Evolutionary conservation across 768 basidiomycete species (phyloP).

Genomic region (Mrakia frigida): DNA sequence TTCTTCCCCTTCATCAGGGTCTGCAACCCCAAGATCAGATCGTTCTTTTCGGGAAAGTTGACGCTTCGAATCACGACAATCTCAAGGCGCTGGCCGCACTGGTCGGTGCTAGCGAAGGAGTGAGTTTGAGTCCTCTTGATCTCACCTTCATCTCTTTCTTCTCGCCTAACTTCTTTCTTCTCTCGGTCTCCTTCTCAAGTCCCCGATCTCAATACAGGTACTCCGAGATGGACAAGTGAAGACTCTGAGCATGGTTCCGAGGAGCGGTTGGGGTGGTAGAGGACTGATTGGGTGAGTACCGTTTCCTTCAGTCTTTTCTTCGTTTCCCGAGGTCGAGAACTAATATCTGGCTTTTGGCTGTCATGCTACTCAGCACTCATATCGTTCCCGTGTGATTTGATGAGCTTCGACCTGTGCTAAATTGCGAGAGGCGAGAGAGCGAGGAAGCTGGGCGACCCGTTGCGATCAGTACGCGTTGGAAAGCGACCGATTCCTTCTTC

Average conservation of each 20-base stretch:
- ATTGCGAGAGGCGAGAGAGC: background rate
- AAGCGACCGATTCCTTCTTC: too few species aligned
- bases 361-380: background rate
- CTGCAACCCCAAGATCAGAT: slow-evolving; percentile 22
- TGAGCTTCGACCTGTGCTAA: background rate
- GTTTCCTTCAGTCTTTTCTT: background rate
- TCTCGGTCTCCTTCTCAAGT: background rate
- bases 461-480: too few species aligned
- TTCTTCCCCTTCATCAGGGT: slow-evolving; percentile 4
- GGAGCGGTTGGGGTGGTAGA: slow-evolving; percentile 30
- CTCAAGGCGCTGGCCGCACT: slow-evolving; percentile 25
- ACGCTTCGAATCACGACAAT: slow-evolving; percentile 4
- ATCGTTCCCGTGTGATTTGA: slow-evolving; percentile 19
- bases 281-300: slow-evolving; percentile 29
- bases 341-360: background rate
- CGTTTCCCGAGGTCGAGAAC: background rate
- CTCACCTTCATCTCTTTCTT: too few species aligned
- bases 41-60: slow-evolving; percentile 12
- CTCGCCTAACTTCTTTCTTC: too few species aligned
- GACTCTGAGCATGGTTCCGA: slow-evolving; percentile 8
- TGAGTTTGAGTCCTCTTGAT: background rate
- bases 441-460: too few species aligned
- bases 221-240: background rate
- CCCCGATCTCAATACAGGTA: slow-evolving; percentile 7
- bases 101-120: slow-evolving; percentile 20